Percentiles rank a stretch among this genome's conserved stretches.
Evolutionary conservation across 805 yeast genomes (phyloP).

Genomic region (Starmerella potacharoeniae): DNA sequence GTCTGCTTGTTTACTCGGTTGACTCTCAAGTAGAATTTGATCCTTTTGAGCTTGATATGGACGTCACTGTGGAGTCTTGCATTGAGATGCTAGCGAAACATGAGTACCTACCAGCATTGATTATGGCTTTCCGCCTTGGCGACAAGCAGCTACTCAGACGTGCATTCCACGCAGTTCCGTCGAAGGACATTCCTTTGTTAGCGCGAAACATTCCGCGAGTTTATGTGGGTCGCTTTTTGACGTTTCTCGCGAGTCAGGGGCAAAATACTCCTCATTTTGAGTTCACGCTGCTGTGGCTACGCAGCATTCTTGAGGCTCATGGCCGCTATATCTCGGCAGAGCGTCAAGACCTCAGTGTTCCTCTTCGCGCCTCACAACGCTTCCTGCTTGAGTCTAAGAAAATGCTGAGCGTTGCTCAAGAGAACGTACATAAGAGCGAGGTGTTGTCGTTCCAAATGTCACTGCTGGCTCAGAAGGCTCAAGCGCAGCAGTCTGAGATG

Average conservation of each 20-base stretch:
- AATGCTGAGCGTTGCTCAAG: conserved; percentile 19
- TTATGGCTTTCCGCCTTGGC: conserved; percentile 89
- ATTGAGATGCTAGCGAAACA: conserved; percentile 46
- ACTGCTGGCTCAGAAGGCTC: neutral
- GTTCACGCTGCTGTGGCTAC: conserved; percentile 73
- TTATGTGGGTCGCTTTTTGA: conserved; percentile 55
- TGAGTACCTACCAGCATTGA: conserved; percentile 63
- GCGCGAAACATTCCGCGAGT: conserved; percentile 62
- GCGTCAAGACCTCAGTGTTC: conserved; percentile 50
- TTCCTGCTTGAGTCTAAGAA: conserved; percentile 33
- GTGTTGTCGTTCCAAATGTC: conserved; percentile 1
- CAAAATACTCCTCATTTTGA: conserved; percentile 73
- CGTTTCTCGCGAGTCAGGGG: conserved; percentile 56
- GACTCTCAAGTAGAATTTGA: conserved; percentile 64
- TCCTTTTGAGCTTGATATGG: conserved; percentile 89
- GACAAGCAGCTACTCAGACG: conserved; percentile 61
- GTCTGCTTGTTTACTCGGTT: conserved; percentile 68
- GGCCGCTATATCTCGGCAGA: conserved; percentile 61
- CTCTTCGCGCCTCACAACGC: conserved; percentile 60
- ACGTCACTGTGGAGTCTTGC: conserved; percentile 74
- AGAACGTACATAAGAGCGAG: conserved; percentile 10
- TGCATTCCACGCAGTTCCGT: conserved; percentile 63
- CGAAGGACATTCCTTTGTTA: conserved; percentile 57
- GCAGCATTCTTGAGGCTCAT: conserved; percentile 53
- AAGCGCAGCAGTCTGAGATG: neutral